Evolutionary conservation across 345 rosid species (phyloP).

Genomic region (Cardiospermum halicacabum): DNA sequence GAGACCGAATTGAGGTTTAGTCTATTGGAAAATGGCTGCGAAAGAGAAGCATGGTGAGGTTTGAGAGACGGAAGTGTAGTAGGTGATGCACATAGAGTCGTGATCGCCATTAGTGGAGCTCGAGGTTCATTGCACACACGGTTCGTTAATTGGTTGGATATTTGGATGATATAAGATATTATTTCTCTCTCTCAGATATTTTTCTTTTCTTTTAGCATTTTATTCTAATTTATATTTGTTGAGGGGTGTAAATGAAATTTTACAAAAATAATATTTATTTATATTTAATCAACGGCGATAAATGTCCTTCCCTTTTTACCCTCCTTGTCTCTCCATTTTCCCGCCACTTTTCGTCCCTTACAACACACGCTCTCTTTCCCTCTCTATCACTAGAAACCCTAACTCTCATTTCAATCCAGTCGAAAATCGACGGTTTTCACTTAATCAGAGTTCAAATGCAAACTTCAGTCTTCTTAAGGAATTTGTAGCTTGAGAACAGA

Average conservation of each 20-base stretch:
- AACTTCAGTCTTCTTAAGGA: neutral
- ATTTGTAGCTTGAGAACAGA: neutral
- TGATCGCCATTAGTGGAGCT: constrained; percentile 27
- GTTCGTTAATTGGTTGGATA: no score
- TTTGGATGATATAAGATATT: constrained; percentile 1
- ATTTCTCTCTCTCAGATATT: neutral
- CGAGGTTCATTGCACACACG: neutral
- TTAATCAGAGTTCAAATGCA: neutral
- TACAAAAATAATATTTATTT: no score
- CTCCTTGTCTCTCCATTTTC: neutral
- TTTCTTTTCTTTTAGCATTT: no score
- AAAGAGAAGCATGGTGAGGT: constrained; percentile 20
- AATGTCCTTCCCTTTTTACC: neutral
- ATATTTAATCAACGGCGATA: neutral
- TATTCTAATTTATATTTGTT: no score
- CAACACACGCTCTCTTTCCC: neutral
- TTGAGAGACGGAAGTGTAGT: constrained; percentile 33
- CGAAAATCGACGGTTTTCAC: neutral
- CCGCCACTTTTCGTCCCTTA: constrained; percentile 6
- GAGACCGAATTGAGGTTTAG: constrained; percentile 13
- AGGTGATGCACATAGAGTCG: constrained; percentile 37
- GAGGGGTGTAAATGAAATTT: no score
- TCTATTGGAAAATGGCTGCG: constrained; percentile 25
- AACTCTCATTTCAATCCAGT: neutral
- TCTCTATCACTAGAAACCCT: constrained; percentile 4